Conservation (phyloP, 2,329 filamentous ascomycete species). For the Colletotrichum sp. region DNA sequence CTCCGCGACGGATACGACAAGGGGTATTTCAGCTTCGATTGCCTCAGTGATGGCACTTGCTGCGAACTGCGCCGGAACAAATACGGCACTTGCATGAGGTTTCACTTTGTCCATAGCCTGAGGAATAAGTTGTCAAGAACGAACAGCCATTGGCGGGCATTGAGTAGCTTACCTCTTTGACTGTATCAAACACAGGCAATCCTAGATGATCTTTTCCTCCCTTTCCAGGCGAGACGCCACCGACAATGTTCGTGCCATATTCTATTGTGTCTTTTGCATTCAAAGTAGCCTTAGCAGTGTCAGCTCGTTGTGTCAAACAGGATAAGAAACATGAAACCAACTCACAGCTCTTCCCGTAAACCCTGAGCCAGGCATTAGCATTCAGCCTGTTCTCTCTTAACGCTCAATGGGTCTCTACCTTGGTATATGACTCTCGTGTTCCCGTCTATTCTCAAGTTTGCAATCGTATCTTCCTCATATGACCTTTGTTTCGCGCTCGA, state of each 20-base stretch:
- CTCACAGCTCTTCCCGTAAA: conserved; percentile 43
- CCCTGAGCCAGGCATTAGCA: conserved; percentile 25
- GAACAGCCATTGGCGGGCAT: neutral
- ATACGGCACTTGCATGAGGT: conserved; percentile 76
- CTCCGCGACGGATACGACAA: conserved; percentile 81
- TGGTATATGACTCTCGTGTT: conserved; percentile 41
- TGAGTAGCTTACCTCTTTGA: conserved; percentile 30
- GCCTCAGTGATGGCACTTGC: conserved; percentile 74
- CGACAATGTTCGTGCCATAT: conserved; percentile 42
- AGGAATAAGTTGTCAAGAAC: neutral
- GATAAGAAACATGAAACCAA: neutral
- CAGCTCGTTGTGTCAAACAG: neutral
- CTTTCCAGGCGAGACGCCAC: conserved; percentile 42
- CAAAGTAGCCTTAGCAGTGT: conserved; percentile 33
- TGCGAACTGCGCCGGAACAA: conserved; percentile 72
- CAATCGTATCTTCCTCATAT: conserved; percentile 33
- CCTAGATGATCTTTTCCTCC: conserved; percentile 35
- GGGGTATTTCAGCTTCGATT: conserved; percentile 78
- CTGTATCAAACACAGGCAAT: conserved; percentile 40
- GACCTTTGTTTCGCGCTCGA: neutral
- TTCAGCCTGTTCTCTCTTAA: neutral
- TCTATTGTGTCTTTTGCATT: conserved; percentile 43
- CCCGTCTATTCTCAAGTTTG: conserved; percentile 30
- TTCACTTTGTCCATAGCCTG: conserved; percentile 42
- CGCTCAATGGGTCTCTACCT: conserved; percentile 22